phyloP scores from a whole-genome alignment of 2,329 filamentous ascomycete species.

The Sclerotiophoma versabilis region DNA sequence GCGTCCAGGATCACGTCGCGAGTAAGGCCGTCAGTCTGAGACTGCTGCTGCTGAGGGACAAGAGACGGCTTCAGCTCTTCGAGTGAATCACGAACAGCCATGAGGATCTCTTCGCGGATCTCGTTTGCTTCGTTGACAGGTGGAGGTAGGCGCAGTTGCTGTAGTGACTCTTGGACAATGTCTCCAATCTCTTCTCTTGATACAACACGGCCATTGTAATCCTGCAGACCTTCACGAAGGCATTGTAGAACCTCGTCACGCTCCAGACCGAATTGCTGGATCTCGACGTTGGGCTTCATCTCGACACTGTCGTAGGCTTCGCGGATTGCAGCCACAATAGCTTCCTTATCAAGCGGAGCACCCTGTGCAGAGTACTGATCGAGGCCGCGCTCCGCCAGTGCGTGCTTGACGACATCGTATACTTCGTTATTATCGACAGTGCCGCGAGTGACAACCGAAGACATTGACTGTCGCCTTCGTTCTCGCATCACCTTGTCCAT shows the following conservation, averaged over 20 bases:
- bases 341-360: slow-evolving; percentile 67
- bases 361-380: slow-evolving; percentile 54
- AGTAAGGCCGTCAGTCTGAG: slow-evolving; percentile 55
- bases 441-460: slow-evolving; percentile 67
- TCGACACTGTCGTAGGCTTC: slow-evolving; percentile 82
- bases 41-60: slow-evolving; percentile 45
- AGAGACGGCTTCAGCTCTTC: slow-evolving; percentile 74
- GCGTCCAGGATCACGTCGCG: slow-evolving; percentile 64
- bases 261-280: slow-evolving; percentile 89
- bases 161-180: slow-evolving; percentile 84
- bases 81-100: slow-evolving; percentile 83
- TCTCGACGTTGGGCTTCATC: slow-evolving; percentile 91
- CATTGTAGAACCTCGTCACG: slow-evolving; percentile 89
- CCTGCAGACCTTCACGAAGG: slow-evolving; percentile 82
- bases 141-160: slow-evolving; percentile 78
- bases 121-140: slow-evolving; percentile 73
- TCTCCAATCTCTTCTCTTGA: slow-evolving; percentile 85
- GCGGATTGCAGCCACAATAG: slow-evolving; percentile 83
- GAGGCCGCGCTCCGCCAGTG: slow-evolving; percentile 64
- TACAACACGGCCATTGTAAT: slow-evolving; percentile 70
- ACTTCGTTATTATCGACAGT: slow-evolving; percentile 82
- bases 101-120: slow-evolving; percentile 82
- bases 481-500: slow-evolving; percentile 82
- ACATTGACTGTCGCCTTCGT: slow-evolving; percentile 70
- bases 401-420: slow-evolving; percentile 82